Percentiles rank a stretch among this genome's conserved stretches.
Evolutionary conservation across 495 filamentous ascomycete genomes (phyloP).

Genomic region (Bacidia rubella): DNA sequence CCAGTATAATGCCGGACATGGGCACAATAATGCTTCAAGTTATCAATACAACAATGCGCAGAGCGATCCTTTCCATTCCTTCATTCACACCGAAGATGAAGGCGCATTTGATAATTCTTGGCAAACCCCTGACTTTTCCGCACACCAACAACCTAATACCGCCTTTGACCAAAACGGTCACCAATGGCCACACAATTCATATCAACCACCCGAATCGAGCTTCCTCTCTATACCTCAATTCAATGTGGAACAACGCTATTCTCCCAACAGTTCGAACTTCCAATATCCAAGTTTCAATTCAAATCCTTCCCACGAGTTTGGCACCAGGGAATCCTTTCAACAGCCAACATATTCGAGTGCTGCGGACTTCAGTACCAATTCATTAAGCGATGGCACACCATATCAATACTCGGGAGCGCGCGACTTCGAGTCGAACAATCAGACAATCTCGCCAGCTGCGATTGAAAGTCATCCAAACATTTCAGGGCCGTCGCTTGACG

Average conservation of each 20-base stretch:
- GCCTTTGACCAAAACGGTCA: conserved; percentile 13
- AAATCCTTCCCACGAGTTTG: background rate
- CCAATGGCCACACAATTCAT: conserved; percentile 14
- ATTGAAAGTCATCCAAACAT: conserved; percentile 15
- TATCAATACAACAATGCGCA: conserved; percentile 14
- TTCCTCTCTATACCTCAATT: conserved; percentile 1
- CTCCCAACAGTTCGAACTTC: background rate
- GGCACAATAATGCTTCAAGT: conserved; percentile 6
- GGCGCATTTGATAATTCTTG: conserved; percentile 16
- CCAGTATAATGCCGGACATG: conserved; percentile 12
- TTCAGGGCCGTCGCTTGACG: conserved; percentile 3
- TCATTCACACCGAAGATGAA: conserved; percentile 18
- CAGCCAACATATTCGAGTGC: background rate
- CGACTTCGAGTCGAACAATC: conserved; percentile 10
- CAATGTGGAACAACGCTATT: conserved; percentile 1
- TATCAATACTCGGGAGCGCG: conserved; percentile 8
- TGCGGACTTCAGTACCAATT: background rate
- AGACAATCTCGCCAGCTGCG: conserved; percentile 20
- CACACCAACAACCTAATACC: conserved; percentile 11
- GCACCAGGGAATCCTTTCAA: background rate
- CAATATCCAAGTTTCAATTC: conserved; percentile 3
- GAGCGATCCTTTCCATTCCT: conserved; percentile 18
- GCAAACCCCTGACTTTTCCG: conserved; percentile 13
- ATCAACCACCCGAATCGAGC: conserved; percentile 7
- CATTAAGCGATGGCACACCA: conserved; percentile 7